A percentile compares a stretch with the other conserved stretches of the same genome.
Conservation (phyloP, 2,329 filamentous ascomycete genomes). For the Raffaelea arxii region DNA sequence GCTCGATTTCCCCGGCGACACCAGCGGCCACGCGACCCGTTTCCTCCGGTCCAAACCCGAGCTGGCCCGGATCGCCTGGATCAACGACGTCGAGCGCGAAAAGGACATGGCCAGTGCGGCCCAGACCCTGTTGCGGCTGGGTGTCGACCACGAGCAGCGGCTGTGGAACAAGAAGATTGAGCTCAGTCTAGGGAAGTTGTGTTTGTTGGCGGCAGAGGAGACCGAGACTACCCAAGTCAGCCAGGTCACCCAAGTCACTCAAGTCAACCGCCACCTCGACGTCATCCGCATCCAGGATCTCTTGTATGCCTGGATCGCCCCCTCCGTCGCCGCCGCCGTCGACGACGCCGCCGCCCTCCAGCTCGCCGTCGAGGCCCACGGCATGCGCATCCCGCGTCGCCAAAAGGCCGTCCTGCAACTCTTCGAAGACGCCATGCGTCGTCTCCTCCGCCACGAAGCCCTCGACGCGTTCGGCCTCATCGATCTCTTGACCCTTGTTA, state of each 20-base stretch:
- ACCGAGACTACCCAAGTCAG: neutral
- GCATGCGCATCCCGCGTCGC: conserved; percentile 43
- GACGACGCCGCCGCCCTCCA: conserved; percentile 72
- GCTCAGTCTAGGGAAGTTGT: conserved; percentile 78
- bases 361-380: conserved; percentile 62
- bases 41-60: conserved; percentile 66
- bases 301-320: conserved; percentile 61
- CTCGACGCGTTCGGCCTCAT: conserved; percentile 57
- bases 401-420: conserved; percentile 58
- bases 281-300: conserved; percentile 72
- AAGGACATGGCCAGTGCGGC: conserved; percentile 66
- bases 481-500: conserved; percentile 70
- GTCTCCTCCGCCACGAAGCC: conserved; percentile 61
- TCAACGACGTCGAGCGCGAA: conserved; percentile 78
- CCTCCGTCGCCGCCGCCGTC: conserved; percentile 60
- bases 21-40: conserved; percentile 59
- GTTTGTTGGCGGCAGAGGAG: conserved; percentile 51
- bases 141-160: conserved; percentile 62
- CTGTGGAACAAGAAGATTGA: conserved; percentile 93
- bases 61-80: conserved; percentile 79
- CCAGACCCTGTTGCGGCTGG: conserved; percentile 59
- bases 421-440: conserved; percentile 60
- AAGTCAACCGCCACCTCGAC: conserved; percentile 54
- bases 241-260: conserved; percentile 28
- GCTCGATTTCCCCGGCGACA: conserved; percentile 61